Percentiles rank a stretch among this genome's conserved stretches.
Conservation (phyloP, 2,329 filamentous ascomycete genomes). For the Colletotrichum simmondsii region DNA sequence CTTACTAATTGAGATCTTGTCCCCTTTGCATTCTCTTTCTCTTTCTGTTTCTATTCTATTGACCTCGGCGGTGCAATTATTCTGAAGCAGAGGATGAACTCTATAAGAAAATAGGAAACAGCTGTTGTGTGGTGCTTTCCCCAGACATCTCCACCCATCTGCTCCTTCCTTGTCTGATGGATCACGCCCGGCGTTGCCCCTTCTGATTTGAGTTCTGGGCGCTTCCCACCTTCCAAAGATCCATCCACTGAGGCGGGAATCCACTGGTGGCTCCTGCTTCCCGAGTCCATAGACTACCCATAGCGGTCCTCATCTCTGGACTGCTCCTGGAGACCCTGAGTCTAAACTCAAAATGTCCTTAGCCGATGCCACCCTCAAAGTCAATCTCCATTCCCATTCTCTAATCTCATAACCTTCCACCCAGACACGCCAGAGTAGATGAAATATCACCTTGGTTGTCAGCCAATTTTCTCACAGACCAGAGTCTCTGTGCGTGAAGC, state of each 20-base stretch:
- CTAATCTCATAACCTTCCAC: neutral
- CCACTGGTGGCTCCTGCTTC: neutral
- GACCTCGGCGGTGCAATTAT: neutral
- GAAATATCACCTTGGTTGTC: too few species aligned
- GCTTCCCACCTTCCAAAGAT: neutral
- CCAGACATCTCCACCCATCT: neutral
- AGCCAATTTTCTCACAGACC: too few species aligned
- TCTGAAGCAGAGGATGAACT: neutral
- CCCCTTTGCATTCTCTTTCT: neutral
- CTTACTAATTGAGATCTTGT: too few species aligned
- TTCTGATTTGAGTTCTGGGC: neutral
- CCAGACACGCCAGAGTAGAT: neutral
- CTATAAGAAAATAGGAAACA: neutral
- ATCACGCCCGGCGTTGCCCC: neutral
- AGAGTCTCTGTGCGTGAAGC: too few species aligned
- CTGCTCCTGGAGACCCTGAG: neutral
- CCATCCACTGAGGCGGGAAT: too few species aligned
- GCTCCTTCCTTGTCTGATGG: neutral
- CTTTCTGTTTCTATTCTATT: neutral
- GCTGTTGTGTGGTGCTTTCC: neutral
- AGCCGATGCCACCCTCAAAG: neutral
- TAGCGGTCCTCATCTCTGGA: neutral
- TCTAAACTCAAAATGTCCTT: neutral
- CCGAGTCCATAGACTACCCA: neutral
- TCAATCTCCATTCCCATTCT: neutral